Evolutionary conservation across 2,329 filamentous ascomycete species (phyloP).

Genomic region (Akanthomyces muscarius): DNA sequence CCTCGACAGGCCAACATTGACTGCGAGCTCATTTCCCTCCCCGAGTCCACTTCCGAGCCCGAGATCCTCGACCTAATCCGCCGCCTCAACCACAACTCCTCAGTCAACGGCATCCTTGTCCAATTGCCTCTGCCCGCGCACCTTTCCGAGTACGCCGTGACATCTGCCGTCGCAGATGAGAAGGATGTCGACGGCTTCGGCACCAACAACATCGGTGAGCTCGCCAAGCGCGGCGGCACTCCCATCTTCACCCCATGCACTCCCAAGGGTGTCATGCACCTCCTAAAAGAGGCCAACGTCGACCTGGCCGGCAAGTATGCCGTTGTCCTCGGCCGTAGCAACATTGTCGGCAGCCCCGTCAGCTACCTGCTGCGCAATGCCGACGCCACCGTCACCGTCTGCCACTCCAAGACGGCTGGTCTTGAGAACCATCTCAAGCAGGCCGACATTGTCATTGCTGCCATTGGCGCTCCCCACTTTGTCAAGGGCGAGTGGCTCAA

Average conservation of each 20-base stretch:
- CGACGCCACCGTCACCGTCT: constrained; percentile 93
- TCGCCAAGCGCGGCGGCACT: constrained; percentile 88
- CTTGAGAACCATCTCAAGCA: constrained; percentile 70
- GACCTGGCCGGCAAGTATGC: constrained; percentile 86
- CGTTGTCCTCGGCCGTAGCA: constrained; percentile 89
- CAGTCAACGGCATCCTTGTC: constrained; percentile 87
- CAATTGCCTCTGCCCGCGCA: constrained; percentile 87
- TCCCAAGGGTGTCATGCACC: constrained; percentile 92
- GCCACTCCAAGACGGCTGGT: constrained; percentile 81
- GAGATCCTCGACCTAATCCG: constrained; percentile 82
- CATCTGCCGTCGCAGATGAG: constrained; percentile 83
- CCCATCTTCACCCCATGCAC: constrained; percentile 94
- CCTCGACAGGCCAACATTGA: constrained; percentile 71
- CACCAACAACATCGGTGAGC: constrained; percentile 87
- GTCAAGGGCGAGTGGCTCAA: constrained; percentile 96
- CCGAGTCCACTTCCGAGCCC: constrained; percentile 73
- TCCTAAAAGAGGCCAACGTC: constrained; percentile 79
- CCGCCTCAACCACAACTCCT: constrained; percentile 78
- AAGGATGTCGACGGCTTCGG: constrained; percentile 99
- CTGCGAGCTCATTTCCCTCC: constrained; percentile 81
- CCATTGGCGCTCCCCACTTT: constrained; percentile 82
- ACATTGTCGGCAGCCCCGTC: constrained; percentile 95
- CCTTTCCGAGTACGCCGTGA: constrained; percentile 85
- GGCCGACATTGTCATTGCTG: constrained; percentile 87
- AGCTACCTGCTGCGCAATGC: constrained; percentile 94